Base-by-base conservation (phyloP, 176 grass and related monocot species). In the Musa schizocarpa region DNA sequence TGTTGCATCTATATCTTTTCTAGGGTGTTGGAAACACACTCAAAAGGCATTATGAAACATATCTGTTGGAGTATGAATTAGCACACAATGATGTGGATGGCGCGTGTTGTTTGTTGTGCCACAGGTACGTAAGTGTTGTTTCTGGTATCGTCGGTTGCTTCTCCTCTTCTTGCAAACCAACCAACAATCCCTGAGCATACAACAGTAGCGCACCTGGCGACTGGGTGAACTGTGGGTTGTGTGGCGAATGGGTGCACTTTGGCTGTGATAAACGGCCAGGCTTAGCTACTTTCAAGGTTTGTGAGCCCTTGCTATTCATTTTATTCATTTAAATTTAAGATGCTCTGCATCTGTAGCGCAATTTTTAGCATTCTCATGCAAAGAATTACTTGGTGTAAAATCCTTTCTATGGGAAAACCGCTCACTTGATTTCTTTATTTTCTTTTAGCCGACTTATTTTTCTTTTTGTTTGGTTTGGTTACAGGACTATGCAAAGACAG, bases 401-500 rank as follows among this genome's bases (percentile, higher is more conserved):
- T 26, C 25, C 25, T 26, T 26, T 26, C 26, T 26, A 1, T 26
- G 1, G 26, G 26, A 26, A 26, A 26, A 26, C 26, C 1, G 26
- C 26, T 26, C 26, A 26, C 26, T 26, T 26, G 1, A 26, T 26
- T 26, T n/a, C n/a, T n/a, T n/a, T n/a, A n/a, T n/a, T n/a, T n/a
- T n/a, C n/a, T n/a, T n/a, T n/a, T n/a, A n/a, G n/a, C n/a, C n/a
- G 2, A 26, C 26, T 26, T 26, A 26, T 26, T 26, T 26, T 26
- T 26, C 26, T 26, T 26, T 26, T 26, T 34, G 29, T 34, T 70
- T 21, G 21, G 76, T 74, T 27, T 50, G 77, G 34, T 71, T 27
- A 26, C 82, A 98, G 94, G 94, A 98, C 74, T 98, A 98, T 8
- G 94, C 90, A 2, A 98, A 98, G 83, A 98, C 94, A 21, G 94